Evolutionary conservation across 306 rosid species (phyloP), one percentile per base, ranked within the genome.

Genomic region (Alnus rubra): DNA sequence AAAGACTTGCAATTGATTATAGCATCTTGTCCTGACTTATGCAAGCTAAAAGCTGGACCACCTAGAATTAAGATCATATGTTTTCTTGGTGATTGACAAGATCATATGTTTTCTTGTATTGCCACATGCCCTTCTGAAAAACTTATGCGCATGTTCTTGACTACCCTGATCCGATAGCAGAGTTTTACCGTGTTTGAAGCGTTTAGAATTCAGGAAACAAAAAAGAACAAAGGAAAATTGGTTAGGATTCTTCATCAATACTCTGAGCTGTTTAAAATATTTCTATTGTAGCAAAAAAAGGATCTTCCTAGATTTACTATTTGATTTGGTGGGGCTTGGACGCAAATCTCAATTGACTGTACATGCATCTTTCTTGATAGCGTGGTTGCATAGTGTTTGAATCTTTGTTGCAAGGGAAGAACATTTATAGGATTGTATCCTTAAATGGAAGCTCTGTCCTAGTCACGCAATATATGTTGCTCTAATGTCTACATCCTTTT

Each of bases 141-240:
- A 13, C 28, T 59, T 59, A 31, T 59, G 31, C 9, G 18, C 10
- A 6, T 63, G 62, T n/a, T 55, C 8, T 37, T 30, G n/a, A 35
- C 23, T 33, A 37, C 5, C 70, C 3, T 15, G 48, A 64, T 37
- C 48, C 2, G 23, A 33, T 35, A 33, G 70, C 47, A 14, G 23
- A 39, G 44, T 19, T 82, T 69, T 75, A 39, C 47, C 3, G 13
- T 35, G 70, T 64, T 64, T 64, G 70, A 35, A 35, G 48, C 35
- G 4, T 35, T 14, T 35, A 64, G 70, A 45, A 64, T 33, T 33
- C 70, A 31, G n/a, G 47, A 5, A 64, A 14, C 47, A 12, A 6
- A 64, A 64, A 30, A 28, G 11, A 14, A 14, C 18, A 14, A 7
- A 35, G 9, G n/a, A 35, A 63, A 35, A 12, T 13, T 51, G 55